phyloP scores from a whole-genome alignment of 208 protist genomes.

The Willaertia magna region DNA sequence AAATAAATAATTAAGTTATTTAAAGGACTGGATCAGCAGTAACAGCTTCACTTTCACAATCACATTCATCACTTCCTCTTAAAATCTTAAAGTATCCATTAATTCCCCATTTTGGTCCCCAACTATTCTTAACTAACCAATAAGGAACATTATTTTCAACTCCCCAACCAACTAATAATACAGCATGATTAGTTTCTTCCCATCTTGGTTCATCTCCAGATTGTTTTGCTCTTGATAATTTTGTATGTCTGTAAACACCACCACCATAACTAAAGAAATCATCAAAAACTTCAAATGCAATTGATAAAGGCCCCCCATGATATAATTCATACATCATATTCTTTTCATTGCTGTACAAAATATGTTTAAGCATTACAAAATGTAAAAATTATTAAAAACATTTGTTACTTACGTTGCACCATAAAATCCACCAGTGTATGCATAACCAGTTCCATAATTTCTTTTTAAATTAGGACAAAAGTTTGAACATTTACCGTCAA shows the following conservation, averaged over 20 bases:
- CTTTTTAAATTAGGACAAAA: not conserved
- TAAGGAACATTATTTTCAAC: conserved; percentile 20
- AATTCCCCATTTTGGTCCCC: conserved; percentile 32
- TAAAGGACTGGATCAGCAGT: no score
- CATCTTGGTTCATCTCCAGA: not conserved
- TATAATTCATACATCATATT: not conserved
- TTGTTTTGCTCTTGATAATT: not conserved
- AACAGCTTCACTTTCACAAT: not conserved
- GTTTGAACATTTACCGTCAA: not conserved
- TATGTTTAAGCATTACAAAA: no score
- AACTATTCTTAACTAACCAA: conserved; percentile 38
- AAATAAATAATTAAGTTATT: no score
- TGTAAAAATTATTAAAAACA: no score
- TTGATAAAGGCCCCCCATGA: not conserved
- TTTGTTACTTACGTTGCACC: no score
- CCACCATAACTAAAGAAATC: not conserved
- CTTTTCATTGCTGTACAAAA: not conserved
- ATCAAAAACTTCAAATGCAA: not conserved
- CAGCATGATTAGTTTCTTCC: conserved; percentile 27
- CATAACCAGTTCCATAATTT: not conserved
- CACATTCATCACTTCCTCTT: not conserved
- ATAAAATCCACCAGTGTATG: not conserved
- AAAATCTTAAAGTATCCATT: conserved; percentile 18
- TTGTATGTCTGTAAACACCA: not conserved
- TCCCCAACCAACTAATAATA: conserved; percentile 30